Percentiles rank a stretch among this genome's conserved stretches.
Conservation (phyloP, 1,284 basidiomycete species). For the Tilletia caries region DNA sequence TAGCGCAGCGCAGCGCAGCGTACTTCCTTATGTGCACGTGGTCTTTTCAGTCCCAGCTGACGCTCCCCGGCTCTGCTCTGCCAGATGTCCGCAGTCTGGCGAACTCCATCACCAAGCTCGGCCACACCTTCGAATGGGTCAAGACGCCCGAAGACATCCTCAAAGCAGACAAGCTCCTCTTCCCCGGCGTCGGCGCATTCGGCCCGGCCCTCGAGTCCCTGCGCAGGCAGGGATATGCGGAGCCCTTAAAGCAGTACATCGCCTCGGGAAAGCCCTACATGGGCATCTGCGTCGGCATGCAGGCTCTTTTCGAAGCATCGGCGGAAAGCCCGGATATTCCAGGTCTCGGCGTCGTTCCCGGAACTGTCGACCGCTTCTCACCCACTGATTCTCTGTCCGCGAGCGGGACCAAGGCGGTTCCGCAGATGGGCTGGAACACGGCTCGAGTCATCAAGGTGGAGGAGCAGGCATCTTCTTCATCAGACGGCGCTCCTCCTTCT, state of each 20-base stretch:
- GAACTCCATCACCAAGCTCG: constrained; percentile 83
- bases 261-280: constrained; percentile 81
- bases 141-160: constrained; percentile 76
- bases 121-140: constrained; percentile 88
- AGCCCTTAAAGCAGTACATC: constrained; percentile 80
- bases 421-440: constrained; percentile 91
- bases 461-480: neutral
- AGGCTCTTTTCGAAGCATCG: constrained; percentile 75
- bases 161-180: constrained; percentile 87
- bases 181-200: constrained; percentile 97
- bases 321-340: constrained; percentile 52
- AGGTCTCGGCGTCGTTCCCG: constrained; percentile 49
- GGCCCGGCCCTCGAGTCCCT: constrained; percentile 80
- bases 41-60: too few species aligned
- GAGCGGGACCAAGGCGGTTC: constrained; percentile 72
- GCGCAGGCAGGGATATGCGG: constrained; percentile 68
- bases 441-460: constrained; percentile 53
- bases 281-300: constrained; percentile 78
- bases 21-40: too few species aligned
- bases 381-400: constrained; percentile 34
- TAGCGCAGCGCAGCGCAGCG: constrained; percentile 12
- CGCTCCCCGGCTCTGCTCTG: neutral
- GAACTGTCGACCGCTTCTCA: constrained; percentile 37
- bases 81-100: constrained; percentile 62
- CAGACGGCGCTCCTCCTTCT: constrained; percentile 19